Conservation (phyloP, 139 green algal genomes). For the Monoraphidium neglectum region DNA sequence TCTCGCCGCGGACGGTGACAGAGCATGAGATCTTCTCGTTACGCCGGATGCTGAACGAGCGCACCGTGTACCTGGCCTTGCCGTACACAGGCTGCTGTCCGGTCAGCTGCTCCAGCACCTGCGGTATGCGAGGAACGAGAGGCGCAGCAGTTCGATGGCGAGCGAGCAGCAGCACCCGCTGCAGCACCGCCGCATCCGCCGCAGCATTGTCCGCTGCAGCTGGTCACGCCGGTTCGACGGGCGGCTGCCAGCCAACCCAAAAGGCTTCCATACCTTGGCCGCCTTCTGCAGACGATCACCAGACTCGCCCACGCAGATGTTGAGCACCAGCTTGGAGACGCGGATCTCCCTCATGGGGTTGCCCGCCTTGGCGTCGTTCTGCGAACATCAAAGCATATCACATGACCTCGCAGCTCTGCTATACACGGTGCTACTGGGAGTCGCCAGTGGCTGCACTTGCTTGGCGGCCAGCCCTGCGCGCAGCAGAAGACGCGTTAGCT, state of each 20-base stretch:
- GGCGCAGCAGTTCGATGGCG: no score
- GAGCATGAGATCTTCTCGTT: slow-evolving; percentile 99
- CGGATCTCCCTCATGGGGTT: slow-evolving; percentile 98
- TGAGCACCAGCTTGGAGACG: slow-evolving; percentile 98
- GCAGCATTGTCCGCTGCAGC: no score
- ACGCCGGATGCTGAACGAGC: slow-evolving; percentile 96
- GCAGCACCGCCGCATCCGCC: no score
- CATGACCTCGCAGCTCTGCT: no score
- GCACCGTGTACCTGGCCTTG: slow-evolving; percentile 98
- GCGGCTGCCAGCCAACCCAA: no score
- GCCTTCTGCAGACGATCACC: slow-evolving; percentile 98
- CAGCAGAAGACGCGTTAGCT: no score
- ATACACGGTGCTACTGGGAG: no score
- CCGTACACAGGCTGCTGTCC: slow-evolving; percentile 98
- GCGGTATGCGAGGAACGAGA: no score
- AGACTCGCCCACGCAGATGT: slow-evolving; percentile 97
- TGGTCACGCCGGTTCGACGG: no score
- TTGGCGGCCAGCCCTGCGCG: no score
- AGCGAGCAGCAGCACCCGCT: no score
- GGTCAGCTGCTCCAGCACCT: slow-evolving; percentile 99
- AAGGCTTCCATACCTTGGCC: slow-evolving; percentile 83
- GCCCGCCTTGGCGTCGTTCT: slow-evolving; percentile 68
- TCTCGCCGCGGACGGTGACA: slow-evolving; percentile 97
- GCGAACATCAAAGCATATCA: not conserved
- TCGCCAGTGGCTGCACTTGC: no score